A percentile compares a stretch with the other conserved stretches of the same genome.
Conservation (phyloP, 495 filamentous ascomycete species). For the Talaromyces stipitatus region DNA sequence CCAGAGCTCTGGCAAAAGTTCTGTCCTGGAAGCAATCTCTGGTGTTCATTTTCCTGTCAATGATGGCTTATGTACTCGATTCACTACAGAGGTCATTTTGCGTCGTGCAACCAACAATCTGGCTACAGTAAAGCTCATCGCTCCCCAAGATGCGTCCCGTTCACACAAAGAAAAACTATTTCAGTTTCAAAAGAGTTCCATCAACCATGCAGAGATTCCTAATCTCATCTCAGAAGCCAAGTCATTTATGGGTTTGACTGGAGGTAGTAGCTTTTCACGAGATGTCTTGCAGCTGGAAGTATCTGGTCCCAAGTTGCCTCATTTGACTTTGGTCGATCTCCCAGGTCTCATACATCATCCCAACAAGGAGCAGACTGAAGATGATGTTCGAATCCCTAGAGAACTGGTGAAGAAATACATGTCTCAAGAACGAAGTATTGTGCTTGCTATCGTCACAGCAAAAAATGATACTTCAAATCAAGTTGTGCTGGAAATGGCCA, state of each 20-base stretch:
- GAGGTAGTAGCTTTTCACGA: conserved; percentile 8
- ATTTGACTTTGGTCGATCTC: conserved; percentile 49
- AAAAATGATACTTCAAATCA: conserved; percentile 43
- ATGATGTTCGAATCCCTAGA: conserved; percentile 15
- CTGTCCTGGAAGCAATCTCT: conserved; percentile 38
- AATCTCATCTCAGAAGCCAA: conserved; percentile 7
- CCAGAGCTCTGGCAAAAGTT: conserved; percentile 39
- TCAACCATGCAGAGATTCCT: conserved; percentile 6
- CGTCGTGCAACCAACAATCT: conserved; percentile 27
- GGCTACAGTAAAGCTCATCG: conserved; percentile 11
- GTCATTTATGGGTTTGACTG: conserved; percentile 6
- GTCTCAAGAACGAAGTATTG: conserved; percentile 37
- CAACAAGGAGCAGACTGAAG: conserved; percentile 11
- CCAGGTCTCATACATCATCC: conserved; percentile 36
- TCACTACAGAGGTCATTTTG: conserved; percentile 32
- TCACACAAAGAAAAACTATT: background rate
- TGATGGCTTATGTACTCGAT: conserved; percentile 28
- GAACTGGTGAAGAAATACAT: conserved; percentile 4
- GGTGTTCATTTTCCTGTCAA: conserved; percentile 30
- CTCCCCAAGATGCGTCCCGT: background rate
- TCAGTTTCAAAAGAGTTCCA: conserved; percentile 3
- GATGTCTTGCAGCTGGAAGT: conserved; percentile 3
- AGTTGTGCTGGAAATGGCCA: conserved; percentile 33
- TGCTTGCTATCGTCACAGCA: conserved; percentile 50
- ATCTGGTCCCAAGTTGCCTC: conserved; percentile 19